Percentiles rank a stretch among this genome's conserved stretches.
Conservation (phyloP, 192 early-diverging fungal species). For the Mortierella antarctica region DNA sequence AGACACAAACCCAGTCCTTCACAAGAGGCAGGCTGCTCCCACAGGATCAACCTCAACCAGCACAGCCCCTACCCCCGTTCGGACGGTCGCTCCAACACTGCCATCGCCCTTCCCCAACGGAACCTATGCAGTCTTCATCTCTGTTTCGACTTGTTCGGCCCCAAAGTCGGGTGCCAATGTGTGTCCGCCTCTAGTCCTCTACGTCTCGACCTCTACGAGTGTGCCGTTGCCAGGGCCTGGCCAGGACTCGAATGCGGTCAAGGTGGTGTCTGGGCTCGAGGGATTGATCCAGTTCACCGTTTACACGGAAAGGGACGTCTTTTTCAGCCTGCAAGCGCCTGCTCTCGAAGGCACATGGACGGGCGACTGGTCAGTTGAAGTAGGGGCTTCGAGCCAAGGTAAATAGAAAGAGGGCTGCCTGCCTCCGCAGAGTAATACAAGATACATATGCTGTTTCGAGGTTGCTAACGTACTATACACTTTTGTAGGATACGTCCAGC, state of each 20-base stretch:
- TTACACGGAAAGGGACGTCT: conserved; percentile 35
- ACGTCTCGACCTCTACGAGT: conserved; percentile 31
- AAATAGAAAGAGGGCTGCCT: background rate
- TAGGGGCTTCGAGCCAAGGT: conserved; percentile 50
- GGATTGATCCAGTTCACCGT: conserved; percentile 43
- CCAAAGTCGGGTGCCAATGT: conserved; percentile 10
- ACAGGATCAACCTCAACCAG: background rate
- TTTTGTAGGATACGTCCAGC: conserved; percentile 27
- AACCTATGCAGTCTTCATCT: conserved; percentile 42
- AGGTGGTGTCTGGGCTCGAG: conserved; percentile 8
- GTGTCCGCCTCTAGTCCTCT: conserved; percentile 25
- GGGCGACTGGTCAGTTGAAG: conserved; percentile 50
- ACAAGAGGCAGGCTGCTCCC: background rate
- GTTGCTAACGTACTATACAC: background rate
- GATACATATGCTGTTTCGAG: background rate
- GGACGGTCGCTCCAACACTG: conserved; percentile 28
- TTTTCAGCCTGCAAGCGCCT: conserved; percentile 42
- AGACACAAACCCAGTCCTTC: background rate
- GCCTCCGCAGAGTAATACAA: background rate
- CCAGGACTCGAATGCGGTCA: conserved; percentile 22
- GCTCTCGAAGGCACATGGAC: conserved; percentile 14
- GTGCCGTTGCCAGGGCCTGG: conserved; percentile 45
- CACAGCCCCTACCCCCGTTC: conserved; percentile 13
- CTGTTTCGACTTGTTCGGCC: conserved; percentile 42
- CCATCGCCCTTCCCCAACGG: conserved; percentile 37